Conservation (phyloP, 2,329 filamentous ascomycete genomes). For the Fusarium mundagurra region DNA sequence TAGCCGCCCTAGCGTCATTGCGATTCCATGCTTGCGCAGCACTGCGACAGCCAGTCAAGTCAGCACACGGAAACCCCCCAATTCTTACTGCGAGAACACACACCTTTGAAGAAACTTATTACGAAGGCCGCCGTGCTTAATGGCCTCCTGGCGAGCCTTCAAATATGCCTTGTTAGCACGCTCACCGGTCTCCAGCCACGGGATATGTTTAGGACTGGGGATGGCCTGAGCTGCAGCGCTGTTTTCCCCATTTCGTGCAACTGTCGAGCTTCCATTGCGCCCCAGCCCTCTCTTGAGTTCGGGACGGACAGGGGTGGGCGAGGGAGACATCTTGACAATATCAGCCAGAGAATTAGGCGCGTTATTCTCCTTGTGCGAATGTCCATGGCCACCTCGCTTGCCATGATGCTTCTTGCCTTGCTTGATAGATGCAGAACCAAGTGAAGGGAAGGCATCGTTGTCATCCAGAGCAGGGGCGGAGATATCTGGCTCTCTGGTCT, state of each 20-base stretch:
- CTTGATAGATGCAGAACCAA: conserved; percentile 80
- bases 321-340: conserved; percentile 94
- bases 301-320: conserved; percentile 73
- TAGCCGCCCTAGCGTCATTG: conserved; percentile 94
- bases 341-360: conserved; percentile 85
- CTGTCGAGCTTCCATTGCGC: conserved; percentile 72
- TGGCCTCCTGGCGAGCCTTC: conserved; percentile 93
- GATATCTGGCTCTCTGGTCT: conserved; percentile 66
- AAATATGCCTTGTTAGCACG: conserved; percentile 93
- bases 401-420: conserved; percentile 91
- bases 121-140: conserved; percentile 93
- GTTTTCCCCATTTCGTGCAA: conserved; percentile 76
- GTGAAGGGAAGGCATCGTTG: conserved; percentile 91
- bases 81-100: conserved; percentile 30
- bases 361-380: conserved; percentile 73
- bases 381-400: conserved; percentile 85
- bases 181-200: conserved; percentile 95
- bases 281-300: conserved; percentile 65
- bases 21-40: conserved; percentile 98
- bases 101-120: conserved; percentile 98
- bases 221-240: conserved; percentile 86
- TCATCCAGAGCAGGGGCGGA: conserved; percentile 86
- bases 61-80: not conserved
- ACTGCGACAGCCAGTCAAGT: conserved; percentile 55
- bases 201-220: conserved; percentile 87